These are phyloP conservation scores for Begonia masoniana DNA, from an alignment of 306 rosid genomes.

Conservation along the genomic window DNA sequence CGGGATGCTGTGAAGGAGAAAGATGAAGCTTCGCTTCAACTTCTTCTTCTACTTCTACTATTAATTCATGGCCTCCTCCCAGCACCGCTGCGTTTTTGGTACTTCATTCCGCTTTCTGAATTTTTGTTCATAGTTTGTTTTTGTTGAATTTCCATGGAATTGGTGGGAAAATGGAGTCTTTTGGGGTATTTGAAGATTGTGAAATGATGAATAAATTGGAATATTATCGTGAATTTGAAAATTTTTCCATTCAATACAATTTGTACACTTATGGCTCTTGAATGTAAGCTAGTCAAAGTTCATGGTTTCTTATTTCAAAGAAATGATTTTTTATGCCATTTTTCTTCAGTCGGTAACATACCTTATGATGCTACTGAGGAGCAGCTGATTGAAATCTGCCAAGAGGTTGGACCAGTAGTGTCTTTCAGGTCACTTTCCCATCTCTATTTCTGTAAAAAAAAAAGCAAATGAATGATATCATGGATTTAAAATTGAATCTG, in stretches of 20 bases:
- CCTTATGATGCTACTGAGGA: slow-evolving; percentile 98
- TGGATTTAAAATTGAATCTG: not conserved
- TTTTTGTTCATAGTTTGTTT: not conserved
- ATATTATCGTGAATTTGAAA: not conserved
- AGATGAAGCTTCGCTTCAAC: slow-evolving; percentile 94
- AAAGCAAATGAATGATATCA: not conserved
- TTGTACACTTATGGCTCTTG: not conserved
- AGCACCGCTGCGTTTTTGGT: slow-evolving; percentile 99
- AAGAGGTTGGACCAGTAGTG: slow-evolving; percentile 98
- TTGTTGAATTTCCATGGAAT: not conserved
- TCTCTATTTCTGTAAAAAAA: not conserved
- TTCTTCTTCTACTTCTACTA: slow-evolving; percentile 44
- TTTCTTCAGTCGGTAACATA: slow-evolving; percentile 73
- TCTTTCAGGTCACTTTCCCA: slow-evolving; percentile 62
- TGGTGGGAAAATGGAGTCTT: not conserved
- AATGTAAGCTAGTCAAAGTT: slow-evolving; percentile 1
- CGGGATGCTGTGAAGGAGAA: slow-evolving; percentile 29
- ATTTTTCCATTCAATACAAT: not conserved
- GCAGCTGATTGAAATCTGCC: slow-evolving; percentile 92
- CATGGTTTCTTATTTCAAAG: not conserved
- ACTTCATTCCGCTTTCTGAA: slow-evolving; percentile 2
- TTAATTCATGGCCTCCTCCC: slow-evolving; percentile 93
- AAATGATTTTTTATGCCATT: slow-evolving; percentile 8
- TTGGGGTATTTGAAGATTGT: not conserved
- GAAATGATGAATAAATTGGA: not conserved